Conservation (phyloP, 768 basidiomycete species). For the Lentinula detonsa region DNA sequence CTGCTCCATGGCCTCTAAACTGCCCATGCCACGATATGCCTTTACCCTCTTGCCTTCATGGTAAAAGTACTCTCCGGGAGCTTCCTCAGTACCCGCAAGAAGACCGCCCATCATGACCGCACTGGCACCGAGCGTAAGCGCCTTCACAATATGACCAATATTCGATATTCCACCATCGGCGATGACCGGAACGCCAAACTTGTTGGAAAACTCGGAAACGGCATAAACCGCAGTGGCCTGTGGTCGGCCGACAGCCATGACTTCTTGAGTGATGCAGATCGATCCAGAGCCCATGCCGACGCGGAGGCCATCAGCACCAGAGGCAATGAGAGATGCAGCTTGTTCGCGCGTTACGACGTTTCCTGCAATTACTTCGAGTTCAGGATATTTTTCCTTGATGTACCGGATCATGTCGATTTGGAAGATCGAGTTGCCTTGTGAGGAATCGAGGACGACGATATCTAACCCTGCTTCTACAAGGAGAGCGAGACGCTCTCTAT, state of each 20-base stretch:
- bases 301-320: conserved; percentile 92
- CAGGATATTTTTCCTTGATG: conserved; percentile 83
- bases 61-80: conserved; percentile 98
- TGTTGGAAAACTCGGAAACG: conserved; percentile 87
- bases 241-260: conserved; percentile 98
- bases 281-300: conserved; percentile 98
- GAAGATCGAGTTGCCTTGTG: conserved; percentile 92
- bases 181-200: conserved; percentile 94
- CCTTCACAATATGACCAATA: conserved; percentile 97
- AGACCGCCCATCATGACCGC: conserved; percentile 99
- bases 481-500: conserved; percentile 76
- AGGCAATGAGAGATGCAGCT: conserved; percentile 87
- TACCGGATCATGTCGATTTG: conserved; percentile 93
- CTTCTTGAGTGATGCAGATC: conserved; percentile 99
- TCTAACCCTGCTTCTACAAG: conserved; percentile 95
- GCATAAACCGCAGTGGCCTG: conserved; percentile 98
- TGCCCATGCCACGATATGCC: conserved; percentile 98
- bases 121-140: conserved; percentile 85
- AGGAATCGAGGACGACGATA: conserved; percentile 91
- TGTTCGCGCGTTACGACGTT: conserved; percentile 99
- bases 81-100: conserved; percentile 93
- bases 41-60: conserved; percentile 99
- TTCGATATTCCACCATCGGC: conserved; percentile 96
- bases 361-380: conserved; percentile 90
- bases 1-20: conserved; percentile 89